Base-by-base conservation (phyloP, 805 yeast species). In the Ogataea neopini region DNA sequence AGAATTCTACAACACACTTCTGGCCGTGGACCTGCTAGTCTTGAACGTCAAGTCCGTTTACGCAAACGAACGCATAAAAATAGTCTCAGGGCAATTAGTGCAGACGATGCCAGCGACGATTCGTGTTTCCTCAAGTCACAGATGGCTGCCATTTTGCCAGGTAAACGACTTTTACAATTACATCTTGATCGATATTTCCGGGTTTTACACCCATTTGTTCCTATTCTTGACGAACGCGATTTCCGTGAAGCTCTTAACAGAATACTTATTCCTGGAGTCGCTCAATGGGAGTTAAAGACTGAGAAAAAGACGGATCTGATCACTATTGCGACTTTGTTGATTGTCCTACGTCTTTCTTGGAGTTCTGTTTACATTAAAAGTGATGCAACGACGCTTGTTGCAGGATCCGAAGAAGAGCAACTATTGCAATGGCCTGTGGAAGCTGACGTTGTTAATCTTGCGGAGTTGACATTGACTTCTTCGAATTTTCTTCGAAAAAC, bases 131-230 rank as follows among this genome's bases (percentile, higher is more conserved):
- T 50, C 10, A 40, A 45, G 18, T 11, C 13, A 35, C 45, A 48
- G 19, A 45, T 62, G 44, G 45, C 46, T 8, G n/a, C 37, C 17
- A 44, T 46, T 3, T 40, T 68, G 11, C 71, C 72, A 1, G 45
- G 61, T 4, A 61, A 62, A 44, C 59, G 56, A 22, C 66, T 70
- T 0, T 59, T 75, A 3, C 60, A 72, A 66, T 48, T 58, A n/a
- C 66, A 73, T 40, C 49, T 76, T 8, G 62, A 69, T 19, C 56
- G 68, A 34, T 77, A 69, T 46, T 74, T 77, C 55, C 43, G 45
- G 1, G 46, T 58, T 3, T 59, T 75, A 1, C 74, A 76, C 52
- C 79, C 81, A 3, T 73, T 68, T 43, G 63, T 75, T 50, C 81
- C 83, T 0, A 67, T 73, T 25, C 45, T 76, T 18, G 79, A 76